Conservation (phyloP, 2,329 filamentous ascomycete species). For the Xylariales sp. region DNA sequence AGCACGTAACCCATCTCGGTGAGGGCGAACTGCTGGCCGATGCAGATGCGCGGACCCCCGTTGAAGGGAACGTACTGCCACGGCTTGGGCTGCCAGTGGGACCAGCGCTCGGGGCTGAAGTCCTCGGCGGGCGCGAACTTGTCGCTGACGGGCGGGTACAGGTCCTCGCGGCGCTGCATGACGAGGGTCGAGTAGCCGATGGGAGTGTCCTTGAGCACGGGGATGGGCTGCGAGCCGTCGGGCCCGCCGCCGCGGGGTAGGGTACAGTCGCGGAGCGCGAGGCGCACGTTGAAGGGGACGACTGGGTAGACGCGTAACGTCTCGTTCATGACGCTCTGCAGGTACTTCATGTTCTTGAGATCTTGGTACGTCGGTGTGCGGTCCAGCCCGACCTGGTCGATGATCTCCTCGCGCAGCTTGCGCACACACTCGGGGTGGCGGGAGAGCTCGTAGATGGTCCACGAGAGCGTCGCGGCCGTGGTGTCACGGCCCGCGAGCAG, state of each 20-base stretch:
- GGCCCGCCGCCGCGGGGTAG: conserved; percentile 68
- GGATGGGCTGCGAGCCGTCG: conserved; percentile 57
- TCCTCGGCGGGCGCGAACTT: conserved; percentile 39
- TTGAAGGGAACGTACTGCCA: conserved; percentile 66
- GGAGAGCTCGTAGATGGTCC: conserved; percentile 78
- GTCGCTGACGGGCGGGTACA: conserved; percentile 50
- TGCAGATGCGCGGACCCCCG: conserved; percentile 35
- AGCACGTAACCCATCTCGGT: conserved; percentile 74
- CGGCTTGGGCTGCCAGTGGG: conserved; percentile 55
- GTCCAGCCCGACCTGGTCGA: conserved; percentile 58
- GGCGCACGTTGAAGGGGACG: conserved; percentile 75
- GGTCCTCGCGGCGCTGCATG: conserved; percentile 67
- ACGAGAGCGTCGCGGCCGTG: conserved; percentile 76
- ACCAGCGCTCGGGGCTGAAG: conserved; percentile 68
- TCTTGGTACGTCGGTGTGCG: conserved; percentile 68
- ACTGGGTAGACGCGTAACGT: conserved; percentile 72
- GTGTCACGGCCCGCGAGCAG: conserved; percentile 85
- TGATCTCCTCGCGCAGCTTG: conserved; percentile 71
- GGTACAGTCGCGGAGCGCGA: conserved; percentile 68
- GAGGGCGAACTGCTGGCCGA: conserved; percentile 77
- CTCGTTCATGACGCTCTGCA: conserved; percentile 70
- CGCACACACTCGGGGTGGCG: conserved; percentile 62
- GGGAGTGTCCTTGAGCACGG: conserved; percentile 60
- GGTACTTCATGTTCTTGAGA: conserved; percentile 84
- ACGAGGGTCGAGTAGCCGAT: conserved; percentile 64